Evolutionary conservation across 2,329 filamentous ascomycete species (phyloP), one percentile per base, ranked within the genome.

Genomic region (Arthrobotrys iridis): DNA sequence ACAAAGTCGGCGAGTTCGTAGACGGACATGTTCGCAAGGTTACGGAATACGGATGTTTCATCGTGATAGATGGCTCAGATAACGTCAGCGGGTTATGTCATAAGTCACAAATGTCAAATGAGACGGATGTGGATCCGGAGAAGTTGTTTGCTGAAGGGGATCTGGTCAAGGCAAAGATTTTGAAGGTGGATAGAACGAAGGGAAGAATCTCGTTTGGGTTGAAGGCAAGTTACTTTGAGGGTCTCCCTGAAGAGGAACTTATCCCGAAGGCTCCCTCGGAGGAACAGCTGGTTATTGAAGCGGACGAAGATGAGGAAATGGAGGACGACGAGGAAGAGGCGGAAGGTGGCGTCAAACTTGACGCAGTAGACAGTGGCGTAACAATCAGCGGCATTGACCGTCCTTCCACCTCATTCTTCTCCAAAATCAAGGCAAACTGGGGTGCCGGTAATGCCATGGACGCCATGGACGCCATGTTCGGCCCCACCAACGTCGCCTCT

Each of bases 41-140:
- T 1, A 92, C 96, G 80, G 91, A 97, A 30, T 99, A 93, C 81
- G 95, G 95, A 77, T 94, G 94, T 3, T 99, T 99, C 82, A 91
- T 99, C 79, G 88, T 96, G 45, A 85, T 99, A 18, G 93, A 97
- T 81, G 89, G 91, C 74, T 96, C 93, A 3, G 86, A 88, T 65
- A 96, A 96, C 78, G 88, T 99, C 77, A 96, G 94, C 79, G 95
- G 95, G 76, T 86, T 99, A 7, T 98, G 94, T 82, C 95, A 99
- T 82, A 88, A 91, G 77, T 94, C 89, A 77, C 90, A 99, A 81
- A 93, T 99, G 87, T 93, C 95, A 0, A 93, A 97, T 78, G 89
- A 90, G 79, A 84, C 87, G 3, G 89, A 97, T 22, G 87, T 91
- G 60, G 92, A 98, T 83, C 91, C 93, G n/a, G 89, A 88, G 77